Evolutionary conservation across 768 basidiomycete genomes (phyloP), one percentile per base, ranked within the genome.

Genomic region (Tubosaeta sp.): DNA sequence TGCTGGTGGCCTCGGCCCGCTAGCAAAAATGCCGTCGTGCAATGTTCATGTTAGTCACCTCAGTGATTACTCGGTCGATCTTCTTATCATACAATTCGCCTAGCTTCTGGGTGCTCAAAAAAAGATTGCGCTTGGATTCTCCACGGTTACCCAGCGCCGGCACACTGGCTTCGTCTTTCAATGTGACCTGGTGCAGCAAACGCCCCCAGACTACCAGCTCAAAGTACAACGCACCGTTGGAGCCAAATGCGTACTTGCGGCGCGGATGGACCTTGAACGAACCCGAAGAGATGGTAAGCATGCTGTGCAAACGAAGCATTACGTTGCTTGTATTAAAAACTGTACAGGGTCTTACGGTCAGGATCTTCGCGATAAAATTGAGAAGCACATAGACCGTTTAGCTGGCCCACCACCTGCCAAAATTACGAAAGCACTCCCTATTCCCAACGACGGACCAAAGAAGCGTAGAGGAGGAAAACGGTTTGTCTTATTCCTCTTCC

Each of bases 91-190:
- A n/a, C 6, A 8, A n/a, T 25, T 46, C 22, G 4, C 29, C 2
- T 61, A 95, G 92, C 82, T 98, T 18, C 85, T 98, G 22, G 96
- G 96, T 32, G 94, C 94, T 1, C 88, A 94, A 68, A 87, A 80
- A 68, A 95, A 95, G 70, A 85, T 90, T n/a, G 77, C 91, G 0
- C 84, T 93, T 1, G 95, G 95, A 1, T 91, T 98, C 63, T 97
- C 94, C 6, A 81, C 91, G 0, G 84, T 76, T 1, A 86, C 87
- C 2, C 92, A 95, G 62, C 82, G 84, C 41, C 83, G 92, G 21
- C 95, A 98, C 64, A 97, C 94, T 0, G 96, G 96, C 10, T 99
- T 98, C 73, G 83, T 98, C 53, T 98, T 88, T 73, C 94, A 98
- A 62, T 93, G 87, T 14, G 93, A 93, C 6, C 70, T 97, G 16